Evolutionary conservation across 1,284 basidiomycete genomes (phyloP), one percentile per base, ranked within the genome.

Genomic region (Meira miltonrushii): DNA sequence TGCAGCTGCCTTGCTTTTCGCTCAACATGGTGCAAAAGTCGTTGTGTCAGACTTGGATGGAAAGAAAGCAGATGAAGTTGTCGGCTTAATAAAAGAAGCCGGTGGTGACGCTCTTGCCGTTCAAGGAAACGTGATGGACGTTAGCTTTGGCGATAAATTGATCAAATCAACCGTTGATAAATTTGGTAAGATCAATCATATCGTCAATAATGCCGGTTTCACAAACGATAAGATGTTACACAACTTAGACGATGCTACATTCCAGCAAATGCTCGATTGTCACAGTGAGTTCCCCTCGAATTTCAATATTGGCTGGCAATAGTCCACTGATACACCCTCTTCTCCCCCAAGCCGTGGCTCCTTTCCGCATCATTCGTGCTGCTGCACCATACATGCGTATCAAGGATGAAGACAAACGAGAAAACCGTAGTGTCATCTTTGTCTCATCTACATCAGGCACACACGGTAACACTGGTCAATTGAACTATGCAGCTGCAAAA

Each of bases 351-450:
- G 28, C 64, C 57, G 60, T 63, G 19, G 72, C 71, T 23, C 89
- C 90, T 1, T 92, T 92, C 85, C 82, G 89, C 43, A 85, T 92
- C 69, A 82, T 91, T 58, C 85, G 89, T 52, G 87, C 88, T 61
- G 89, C 89, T 7, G 88, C 90, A 1, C 89, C 88, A 2, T 86
- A 89, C 79, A 85, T 91, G 84, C 86, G 89, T 38, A 78, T 89
- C 79, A 91, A 91, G 83, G 88, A 76, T 28, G 59, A 68, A 60
- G 62, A 63, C 54, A 66, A 72, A 62, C 69, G 82, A 23, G 85
- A 85, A 74, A 91, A 92, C 79, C 84, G 88, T 61, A 87, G 85
- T 11, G 85, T 90, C 67, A 37, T 57, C 59, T 59, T 49, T 38
- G 49, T 67, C 48, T 60, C 65, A 3, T 68, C 67, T 46, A 70